A percentile compares a stretch with the other conserved stretches of the same genome.
These are phyloP conservation scores for Curvularia sp. DNA, from an alignment of 2,329 filamentous ascomycete species.

Conservation along the genomic window DNA sequence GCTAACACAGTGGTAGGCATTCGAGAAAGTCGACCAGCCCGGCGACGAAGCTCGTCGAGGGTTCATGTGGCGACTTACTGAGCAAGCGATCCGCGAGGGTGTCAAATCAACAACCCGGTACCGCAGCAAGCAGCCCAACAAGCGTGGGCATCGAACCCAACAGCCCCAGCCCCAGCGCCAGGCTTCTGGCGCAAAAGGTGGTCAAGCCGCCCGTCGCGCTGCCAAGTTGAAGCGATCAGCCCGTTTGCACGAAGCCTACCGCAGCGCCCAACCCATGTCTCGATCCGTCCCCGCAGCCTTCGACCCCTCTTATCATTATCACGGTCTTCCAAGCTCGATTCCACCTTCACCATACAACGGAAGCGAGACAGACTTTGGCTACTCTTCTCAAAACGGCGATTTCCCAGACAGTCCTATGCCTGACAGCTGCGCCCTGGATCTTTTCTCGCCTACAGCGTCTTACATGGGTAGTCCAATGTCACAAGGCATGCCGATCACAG, in stretches of 20 bases:
- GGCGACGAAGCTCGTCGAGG: slow-evolving; percentile 68
- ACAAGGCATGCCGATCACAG: slow-evolving; percentile 9
- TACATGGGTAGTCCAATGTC: slow-evolving; percentile 5
- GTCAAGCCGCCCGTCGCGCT: slow-evolving; percentile 51
- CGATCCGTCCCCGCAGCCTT: slow-evolving; percentile 28
- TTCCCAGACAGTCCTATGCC: slow-evolving; percentile 17
- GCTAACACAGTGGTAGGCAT: slow-evolving; percentile 55
- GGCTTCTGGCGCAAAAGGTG: slow-evolving; percentile 56
- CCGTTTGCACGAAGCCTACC: slow-evolving; percentile 29
- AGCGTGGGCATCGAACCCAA: slow-evolving; percentile 44
- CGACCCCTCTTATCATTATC: slow-evolving; percentile 16
- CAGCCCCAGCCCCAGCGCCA: slow-evolving; percentile 52
- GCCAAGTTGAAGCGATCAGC: slow-evolving; percentile 33
- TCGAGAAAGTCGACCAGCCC: slow-evolving; percentile 60
- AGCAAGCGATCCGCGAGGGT: slow-evolving; percentile 71
- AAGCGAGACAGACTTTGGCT: slow-evolving; percentile 32
- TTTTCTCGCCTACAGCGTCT: slow-evolving; percentile 12
- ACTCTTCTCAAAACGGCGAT: slow-evolving; percentile 10
- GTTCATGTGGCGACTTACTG: slow-evolving; percentile 78
- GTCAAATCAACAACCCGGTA: slow-evolving; percentile 82
- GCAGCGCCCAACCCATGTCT: slow-evolving; percentile 31
- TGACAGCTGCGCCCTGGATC: slow-evolving; percentile 6
- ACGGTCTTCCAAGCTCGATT: slow-evolving; percentile 18
- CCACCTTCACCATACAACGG: slow-evolving; percentile 30
- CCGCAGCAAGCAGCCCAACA: slow-evolving; percentile 56